A percentile compares a stretch with the other conserved stretches of the same genome.
phyloP scores from a whole-genome alignment of 2,329 filamentous ascomycete species.

The Eutypella sp. region DNA sequence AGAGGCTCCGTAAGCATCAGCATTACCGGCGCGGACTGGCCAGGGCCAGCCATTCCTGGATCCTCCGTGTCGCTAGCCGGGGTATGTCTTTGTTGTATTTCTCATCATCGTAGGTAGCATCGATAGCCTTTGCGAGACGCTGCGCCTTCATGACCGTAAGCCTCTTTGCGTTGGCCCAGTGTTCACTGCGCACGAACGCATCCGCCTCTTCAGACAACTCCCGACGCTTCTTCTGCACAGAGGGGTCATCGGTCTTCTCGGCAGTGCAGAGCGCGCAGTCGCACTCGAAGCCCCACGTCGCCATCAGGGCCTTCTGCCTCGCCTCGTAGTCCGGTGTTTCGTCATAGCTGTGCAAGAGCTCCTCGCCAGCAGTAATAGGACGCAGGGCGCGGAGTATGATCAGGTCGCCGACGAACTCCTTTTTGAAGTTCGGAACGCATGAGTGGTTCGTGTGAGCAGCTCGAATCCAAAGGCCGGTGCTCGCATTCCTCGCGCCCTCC shows the following conservation, averaged over 20 bases:
- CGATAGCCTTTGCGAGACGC: slow-evolving; percentile 16
- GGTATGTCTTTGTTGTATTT: slow-evolving; percentile 21
- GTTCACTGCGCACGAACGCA: slow-evolving; percentile 12
- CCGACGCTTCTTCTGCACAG: slow-evolving; percentile 12
- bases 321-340: slow-evolving; percentile 20
- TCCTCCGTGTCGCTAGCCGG: slow-evolving; percentile 11
- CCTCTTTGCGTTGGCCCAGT: slow-evolving; percentile 9
- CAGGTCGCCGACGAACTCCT: slow-evolving; percentile 34
- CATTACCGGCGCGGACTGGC: slow-evolving; percentile 1
- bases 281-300: slow-evolving; percentile 35
- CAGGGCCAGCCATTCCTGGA: slow-evolving; percentile 26
- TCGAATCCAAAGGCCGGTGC: slow-evolving; percentile 33
- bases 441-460: slow-evolving; percentile 40
- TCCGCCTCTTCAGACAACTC: slow-evolving; percentile 16
- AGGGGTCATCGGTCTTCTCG: slow-evolving; percentile 20
- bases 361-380: slow-evolving; percentile 27
- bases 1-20: background rate
- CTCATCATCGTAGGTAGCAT: slow-evolving; percentile 23
- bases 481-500: slow-evolving; percentile 26
- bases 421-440: slow-evolving; percentile 31
- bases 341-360: slow-evolving; percentile 29
- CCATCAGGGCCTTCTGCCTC: slow-evolving; percentile 14
- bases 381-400: slow-evolving; percentile 32
- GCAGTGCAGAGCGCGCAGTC: slow-evolving; percentile 29
- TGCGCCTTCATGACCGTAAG: slow-evolving; percentile 18